Conservation (phyloP, 2,329 filamentous ascomycete species). For the Diaporthe vexans region DNA sequence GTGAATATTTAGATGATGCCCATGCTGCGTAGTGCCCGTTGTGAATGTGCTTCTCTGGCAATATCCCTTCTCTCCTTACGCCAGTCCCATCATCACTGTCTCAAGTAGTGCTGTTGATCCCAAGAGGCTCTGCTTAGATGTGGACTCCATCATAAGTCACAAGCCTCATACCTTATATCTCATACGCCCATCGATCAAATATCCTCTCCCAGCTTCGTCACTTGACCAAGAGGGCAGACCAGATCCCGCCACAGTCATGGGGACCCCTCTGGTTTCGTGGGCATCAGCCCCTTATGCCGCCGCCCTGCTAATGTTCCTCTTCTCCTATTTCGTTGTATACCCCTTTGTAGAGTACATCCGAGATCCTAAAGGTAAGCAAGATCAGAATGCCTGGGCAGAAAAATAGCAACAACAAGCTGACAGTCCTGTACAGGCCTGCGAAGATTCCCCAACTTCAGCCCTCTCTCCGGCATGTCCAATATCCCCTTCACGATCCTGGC, state of each 20-base stretch:
- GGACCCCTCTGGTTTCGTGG: slow-evolving; percentile 1
- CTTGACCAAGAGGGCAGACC: not conserved
- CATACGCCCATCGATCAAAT: not conserved
- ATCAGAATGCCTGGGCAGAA: too few species aligned
- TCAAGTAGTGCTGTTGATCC: not conserved
- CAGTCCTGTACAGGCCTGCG: slow-evolving; percentile 52
- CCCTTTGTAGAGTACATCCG: slow-evolving; percentile 59
- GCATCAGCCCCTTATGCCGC: slow-evolving; percentile 38
- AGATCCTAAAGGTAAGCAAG: slow-evolving; percentile 56
- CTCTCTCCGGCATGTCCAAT: slow-evolving; percentile 60
- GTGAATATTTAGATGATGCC: slow-evolving; percentile 20
- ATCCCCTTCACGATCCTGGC: slow-evolving; percentile 63
- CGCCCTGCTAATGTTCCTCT: slow-evolving; percentile 21
- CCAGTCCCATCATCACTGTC: not conserved
- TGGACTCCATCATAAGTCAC: not conserved
- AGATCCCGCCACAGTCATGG: not conserved
- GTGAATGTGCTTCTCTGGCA: not conserved
- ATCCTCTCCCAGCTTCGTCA: not conserved
- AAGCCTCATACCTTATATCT: not conserved
- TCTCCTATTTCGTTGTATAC: slow-evolving; percentile 55
- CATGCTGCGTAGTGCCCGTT: not conserved
- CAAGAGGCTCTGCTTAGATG: not conserved
- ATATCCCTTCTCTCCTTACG: not conserved
- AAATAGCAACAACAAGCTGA: not conserved
- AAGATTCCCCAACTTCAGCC: slow-evolving; percentile 59